Conservation (phyloP, 208 protist genomes). For the Wallacemonas rigidus region DNA sequence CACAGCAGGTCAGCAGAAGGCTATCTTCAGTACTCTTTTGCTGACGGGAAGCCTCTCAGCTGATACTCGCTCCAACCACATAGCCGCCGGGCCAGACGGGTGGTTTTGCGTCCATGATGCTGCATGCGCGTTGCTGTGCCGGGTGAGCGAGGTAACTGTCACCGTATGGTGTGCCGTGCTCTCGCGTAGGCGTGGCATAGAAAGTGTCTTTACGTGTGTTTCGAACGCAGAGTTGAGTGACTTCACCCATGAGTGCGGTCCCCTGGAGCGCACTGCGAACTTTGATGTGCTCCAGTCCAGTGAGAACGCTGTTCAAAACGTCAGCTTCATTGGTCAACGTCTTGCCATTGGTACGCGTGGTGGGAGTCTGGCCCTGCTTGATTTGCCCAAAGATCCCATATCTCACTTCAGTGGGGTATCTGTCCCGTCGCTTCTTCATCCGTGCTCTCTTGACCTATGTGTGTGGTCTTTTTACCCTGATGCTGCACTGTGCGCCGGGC, state of each 20-base stretch:
- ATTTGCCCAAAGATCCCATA: not conserved
- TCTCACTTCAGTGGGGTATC: not conserved
- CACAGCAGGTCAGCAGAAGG: not conserved
- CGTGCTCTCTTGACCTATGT: not conserved
- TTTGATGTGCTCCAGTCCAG: not conserved
- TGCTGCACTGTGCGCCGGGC: not conserved
- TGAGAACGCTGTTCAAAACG: slow-evolving; percentile 13
- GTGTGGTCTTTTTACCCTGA: slow-evolving; percentile 4
- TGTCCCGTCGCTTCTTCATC: not conserved
- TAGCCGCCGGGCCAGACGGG: not conserved
- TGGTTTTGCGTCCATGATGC: slow-evolving; percentile 17
- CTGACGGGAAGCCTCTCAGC: not conserved
- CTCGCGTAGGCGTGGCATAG: not conserved
- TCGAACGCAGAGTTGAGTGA: slow-evolving; percentile 27
- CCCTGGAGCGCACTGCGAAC: not conserved
- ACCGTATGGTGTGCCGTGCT: slow-evolving; percentile 12
- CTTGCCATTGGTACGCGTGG: slow-evolving; percentile 27
- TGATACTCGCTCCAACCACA: not conserved
- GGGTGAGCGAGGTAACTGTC: not conserved
- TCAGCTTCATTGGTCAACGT: slow-evolving; percentile 25
- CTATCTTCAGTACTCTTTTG: not conserved
- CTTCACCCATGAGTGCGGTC: slow-evolving; percentile 15
- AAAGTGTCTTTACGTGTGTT: slow-evolving; percentile 31
- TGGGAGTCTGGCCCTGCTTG: slow-evolving; percentile 26
- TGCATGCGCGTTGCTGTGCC: not conserved